A percentile compares a stretch with the other conserved stretches of the same genome.
These are phyloP conservation scores for Ilyonectria sp. DNA, from an alignment of 2,329 filamentous ascomycete species.

Conservation along the genomic window DNA sequence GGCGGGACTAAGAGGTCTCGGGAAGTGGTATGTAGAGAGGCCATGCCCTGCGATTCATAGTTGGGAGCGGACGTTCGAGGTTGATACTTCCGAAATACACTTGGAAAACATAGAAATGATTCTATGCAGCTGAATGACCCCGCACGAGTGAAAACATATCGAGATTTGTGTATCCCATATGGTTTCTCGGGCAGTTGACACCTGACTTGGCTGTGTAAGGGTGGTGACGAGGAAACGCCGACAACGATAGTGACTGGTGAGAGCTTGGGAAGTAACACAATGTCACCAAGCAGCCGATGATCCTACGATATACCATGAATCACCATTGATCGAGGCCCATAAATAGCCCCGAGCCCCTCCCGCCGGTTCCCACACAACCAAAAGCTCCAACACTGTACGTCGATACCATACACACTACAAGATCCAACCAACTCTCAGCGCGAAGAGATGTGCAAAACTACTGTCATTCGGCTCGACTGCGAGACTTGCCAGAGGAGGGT, in stretches of 20 bases:
- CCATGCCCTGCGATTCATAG: neutral
- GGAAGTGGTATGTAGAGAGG: neutral
- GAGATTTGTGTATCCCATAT: too few species aligned
- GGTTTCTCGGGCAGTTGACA: neutral
- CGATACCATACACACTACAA: neutral
- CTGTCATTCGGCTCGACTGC: conserved; percentile 7
- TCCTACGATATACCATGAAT: neutral
- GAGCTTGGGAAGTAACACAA: neutral
- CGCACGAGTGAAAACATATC: too few species aligned
- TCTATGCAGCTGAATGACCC: too few species aligned
- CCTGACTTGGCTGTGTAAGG: neutral
- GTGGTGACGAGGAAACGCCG: too few species aligned
- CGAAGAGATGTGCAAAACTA: neutral
- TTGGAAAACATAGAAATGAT: neutral
- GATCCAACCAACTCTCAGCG: neutral
- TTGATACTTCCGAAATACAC: neutral
- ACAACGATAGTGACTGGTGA: neutral
- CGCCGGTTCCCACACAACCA: neutral
- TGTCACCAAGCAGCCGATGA: neutral
- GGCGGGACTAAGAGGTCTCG: neutral
- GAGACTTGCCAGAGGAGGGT: conserved; percentile 9
- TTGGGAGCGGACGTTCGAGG: neutral
- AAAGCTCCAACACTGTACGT: neutral
- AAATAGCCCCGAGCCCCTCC: neutral
- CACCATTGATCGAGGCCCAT: neutral